Evolutionary conservation across 768 basidiomycete genomes (phyloP), one percentile per base, ranked within the genome.

Genomic region (Polyporus arcularius): DNA sequence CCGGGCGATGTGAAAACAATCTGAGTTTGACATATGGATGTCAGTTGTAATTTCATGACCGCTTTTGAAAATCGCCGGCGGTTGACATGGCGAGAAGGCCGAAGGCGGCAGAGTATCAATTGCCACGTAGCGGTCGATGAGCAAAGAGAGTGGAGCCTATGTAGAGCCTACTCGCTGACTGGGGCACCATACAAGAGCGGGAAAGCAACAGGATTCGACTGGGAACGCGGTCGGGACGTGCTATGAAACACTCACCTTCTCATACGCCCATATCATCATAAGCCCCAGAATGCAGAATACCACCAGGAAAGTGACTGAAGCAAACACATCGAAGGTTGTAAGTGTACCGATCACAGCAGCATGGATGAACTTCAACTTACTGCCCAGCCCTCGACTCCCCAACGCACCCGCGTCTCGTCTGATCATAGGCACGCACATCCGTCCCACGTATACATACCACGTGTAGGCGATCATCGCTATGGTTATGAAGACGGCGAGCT

Each of bases 191-290:
- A 5, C 6, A 42, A 4, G 41, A 12, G 11, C 41, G 14, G n/a
- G 14, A 42, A 10, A 12, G 11, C 11, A 42, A 5, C 41, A 12
- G 38, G 48, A 50, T 30, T 42, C 26, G 52, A 26, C 43, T 32
- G 30, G 16, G n/a, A 7, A 42, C 26, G 4, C 16, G 16, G 15
- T n/a, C 43, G 43, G n/a, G 16, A n/a, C 4, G 5, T 28, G 7
- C 12, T 6, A n/a, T 7, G 7, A 15, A 16, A n/a, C 11, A 71
- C 82, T 53, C 57, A 92, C 93, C 81, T 83, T 85, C 21, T 81
- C 57, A 74, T 96, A 96, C 14, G 87, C 82, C 93, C 93, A 94
- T 0, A 87, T 46, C 79, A 85, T 80, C 82, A 93, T 83, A n/a
- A 87, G 63, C 48, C 83, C 83, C 21, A 96, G 68, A 4, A 90